Evolutionary conservation across 148 eudicot species (phyloP), one percentile per base, ranked within the genome.

Genomic region (Silene conica): DNA sequence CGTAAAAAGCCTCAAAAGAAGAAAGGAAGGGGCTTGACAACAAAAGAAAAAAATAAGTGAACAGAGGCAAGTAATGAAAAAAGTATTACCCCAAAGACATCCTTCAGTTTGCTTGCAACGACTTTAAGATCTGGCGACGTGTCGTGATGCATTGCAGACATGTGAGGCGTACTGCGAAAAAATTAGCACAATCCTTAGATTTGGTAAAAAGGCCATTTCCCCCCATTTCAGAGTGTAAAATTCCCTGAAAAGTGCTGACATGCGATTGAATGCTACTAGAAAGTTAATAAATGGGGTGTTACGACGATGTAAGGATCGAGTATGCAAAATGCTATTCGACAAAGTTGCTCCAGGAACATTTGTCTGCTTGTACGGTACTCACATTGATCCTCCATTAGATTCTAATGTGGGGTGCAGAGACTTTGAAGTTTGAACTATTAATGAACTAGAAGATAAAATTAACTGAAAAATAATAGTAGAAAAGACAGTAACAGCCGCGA

Each of bases 91-190:
- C 89, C 98, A 25, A 93, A 80, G 61, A 89, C 80, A 72, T 91
- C 92, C 84, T 82, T 89, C 59, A 93, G 84, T 77, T 91, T 93
- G 85, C 67, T 84, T 14, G 89, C 88, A 14, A 93, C 95, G 45
- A 88, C 85, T 79, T 85, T 89, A 70, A 93, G 94, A 82, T 93
- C 94, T 63, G 91, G 76, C 25, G 98, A 87, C 26, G 86, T 81
- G 83, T 93, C 98, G 43, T 89, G 94, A 78, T 93, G 98, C 91
- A 91, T 93, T 19, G 95, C 87, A 46, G 98, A 89, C 97, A 91
- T 93, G 45, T 78, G 86, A 5, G 95, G 95, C 4, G 97, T 91
- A 89, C 98, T 91, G 92, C 83, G 73, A 69, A 63, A 69, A 73
- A 15, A 8, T 28, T 52, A 28, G 25, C 50, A n/a, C 59, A 28